These are phyloP conservation scores for Mucor circinelloides DNA, from an alignment of 371 early-diverging fungal genomes.

Conservation along the genomic window DNA sequence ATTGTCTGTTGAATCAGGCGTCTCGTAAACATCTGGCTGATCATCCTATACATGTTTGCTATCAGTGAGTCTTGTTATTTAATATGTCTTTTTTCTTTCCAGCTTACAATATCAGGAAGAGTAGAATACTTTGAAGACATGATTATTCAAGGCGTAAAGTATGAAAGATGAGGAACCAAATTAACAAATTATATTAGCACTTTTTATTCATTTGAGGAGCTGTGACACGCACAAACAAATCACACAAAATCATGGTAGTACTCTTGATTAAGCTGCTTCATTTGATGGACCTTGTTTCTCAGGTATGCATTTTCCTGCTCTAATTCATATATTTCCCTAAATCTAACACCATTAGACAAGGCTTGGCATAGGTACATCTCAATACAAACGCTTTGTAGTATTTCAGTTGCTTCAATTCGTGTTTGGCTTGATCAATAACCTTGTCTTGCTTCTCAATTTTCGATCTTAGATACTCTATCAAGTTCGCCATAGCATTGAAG, in stretches of 20 bases:
- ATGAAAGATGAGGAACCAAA: neutral
- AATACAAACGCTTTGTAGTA: constrained; percentile 10
- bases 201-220: neutral
- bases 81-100: neutral
- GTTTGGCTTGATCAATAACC: constrained; percentile 14
- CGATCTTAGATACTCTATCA: constrained; percentile 5
- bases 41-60: constrained; percentile 53
- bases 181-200: neutral
- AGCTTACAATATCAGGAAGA: constrained; percentile 69
- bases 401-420: constrained; percentile 7
- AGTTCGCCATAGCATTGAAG: neutral
- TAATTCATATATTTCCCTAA: neutral
- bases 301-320: neutral
- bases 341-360: neutral
- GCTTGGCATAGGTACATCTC: neutral
- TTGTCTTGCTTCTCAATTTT: constrained; percentile 14
- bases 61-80: neutral
- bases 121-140: constrained; percentile 71
- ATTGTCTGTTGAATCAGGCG: constrained; percentile 65
- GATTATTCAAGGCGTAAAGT: neutral
- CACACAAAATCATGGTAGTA: neutral
- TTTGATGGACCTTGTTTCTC: neutral
- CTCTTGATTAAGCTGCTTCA: neutral
- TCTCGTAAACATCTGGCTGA: constrained; percentile 87
- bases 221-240: neutral